Base-by-base conservation (phyloP, 495 filamentous ascomycete species). In the Aspergillus nidulans region DNA sequence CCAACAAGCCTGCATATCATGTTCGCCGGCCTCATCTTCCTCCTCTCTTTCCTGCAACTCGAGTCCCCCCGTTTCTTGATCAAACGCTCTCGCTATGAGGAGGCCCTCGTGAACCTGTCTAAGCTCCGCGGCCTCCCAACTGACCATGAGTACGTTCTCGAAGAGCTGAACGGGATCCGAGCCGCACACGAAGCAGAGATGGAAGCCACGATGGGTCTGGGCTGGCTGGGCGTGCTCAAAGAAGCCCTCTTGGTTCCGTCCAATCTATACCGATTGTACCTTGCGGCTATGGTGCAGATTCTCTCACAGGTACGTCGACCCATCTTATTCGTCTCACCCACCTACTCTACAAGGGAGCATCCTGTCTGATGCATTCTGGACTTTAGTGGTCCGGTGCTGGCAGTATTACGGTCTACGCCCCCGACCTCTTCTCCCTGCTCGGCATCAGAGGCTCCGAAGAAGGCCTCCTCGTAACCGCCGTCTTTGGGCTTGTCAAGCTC, bases 401-500 rank as follows among this genome's bases (percentile, higher is more conserved):
- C 15, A 77, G 77, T 38, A 86, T 87, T 64, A 89, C 84, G 0
- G 67, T 87, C 50, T 85, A 88, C 57, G 85, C 86, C 0, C 78
- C 83, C 0, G 75, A 88, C 53, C 77, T 88, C 15, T 89, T 90
- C 73, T 66, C 69, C 0, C 69, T 88, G 23, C 74, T 90, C 15
- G 86, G 85, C 16, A 77, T 84, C 49, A 79, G 75, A 0, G 84
- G 85, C 15, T 73, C 73, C 41, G 80, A 82, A 40, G 81, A 86
- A 58, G 78, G 76, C 25, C 77, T 89, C 2, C 77, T 89, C 34
- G 78, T 85, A 18, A 89, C 84, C 6, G 86, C 79, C 15, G 77
- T 90, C 25, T 89, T 89, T 49, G 86, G 86, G 32, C 77, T 90
- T 55, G 69, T 88, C 63, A 89, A 90, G 56, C 77, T 89, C 52